Evolutionary conservation across 2,329 filamentous ascomycete species (phyloP), one percentile per base, ranked within the genome.

Genomic region (Lachnellula subtilissima): DNA sequence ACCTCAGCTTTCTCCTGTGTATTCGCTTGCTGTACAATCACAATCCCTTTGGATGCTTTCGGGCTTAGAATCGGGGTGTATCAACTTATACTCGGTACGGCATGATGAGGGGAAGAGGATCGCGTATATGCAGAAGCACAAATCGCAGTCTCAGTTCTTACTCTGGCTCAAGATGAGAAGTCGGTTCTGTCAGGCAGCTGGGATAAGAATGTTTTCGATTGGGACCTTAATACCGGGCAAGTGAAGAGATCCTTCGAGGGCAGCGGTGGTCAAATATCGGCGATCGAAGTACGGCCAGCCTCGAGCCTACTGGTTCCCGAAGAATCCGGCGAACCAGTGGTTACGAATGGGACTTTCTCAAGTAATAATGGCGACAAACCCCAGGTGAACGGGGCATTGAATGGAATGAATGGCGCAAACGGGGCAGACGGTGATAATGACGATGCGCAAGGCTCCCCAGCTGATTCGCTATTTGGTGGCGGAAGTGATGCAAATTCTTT

Each of bases 31-130:
- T 1, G 87, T 95, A 5, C 91, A 99, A 60, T 91, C 90, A 46
- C 84, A 94, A 66, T 91, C 89, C 0, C 75, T 97, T 2, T 99
- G 94, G 94, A 76, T 97, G 9, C 78, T 99, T 0, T 94, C 91
- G 0, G 94, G 94, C 0, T 77, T 95, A 3, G 92, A 97, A 65
- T 94, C 89, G 1, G 94, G 94, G 2, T 87, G 84, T 11, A 97
- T 99, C 71, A 96, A 97, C 67, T 73, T 99, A 45, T 93, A 97
- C 71, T 93, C 91, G 37, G 88, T 96, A 51, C 85, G 94, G 6
- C 93, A 99, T 67, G 91, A 97, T 62, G 94, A 97, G 73, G 94
- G 94, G 11, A 96, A 92, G 70, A 84, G 89, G 50, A 95, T 99
- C 54, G 81, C 85, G 8, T 87, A 86, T 36, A 76, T 99, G 22